Evolutionary conservation across 2,329 filamentous ascomycete genomes (phyloP).

Genomic region (Zelopaecilomyces penicillatus): DNA sequence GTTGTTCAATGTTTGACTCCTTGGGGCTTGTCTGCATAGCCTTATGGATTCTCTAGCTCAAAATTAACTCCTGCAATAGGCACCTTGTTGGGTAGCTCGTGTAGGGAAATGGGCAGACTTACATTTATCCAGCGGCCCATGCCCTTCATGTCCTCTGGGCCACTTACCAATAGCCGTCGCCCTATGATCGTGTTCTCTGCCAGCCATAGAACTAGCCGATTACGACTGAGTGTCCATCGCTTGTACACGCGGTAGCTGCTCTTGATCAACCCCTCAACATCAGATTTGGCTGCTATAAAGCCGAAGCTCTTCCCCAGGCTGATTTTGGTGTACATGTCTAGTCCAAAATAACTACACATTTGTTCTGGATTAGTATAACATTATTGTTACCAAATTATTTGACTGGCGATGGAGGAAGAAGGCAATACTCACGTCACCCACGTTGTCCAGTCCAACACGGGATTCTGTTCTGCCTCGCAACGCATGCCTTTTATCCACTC

Average conservation of each 20-base stretch:
- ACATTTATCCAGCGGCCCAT: neutral
- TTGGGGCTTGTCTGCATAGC: neutral
- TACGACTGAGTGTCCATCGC: neutral
- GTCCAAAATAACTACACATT: neutral
- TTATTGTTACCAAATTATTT: too few relatives aligned
- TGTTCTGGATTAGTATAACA: neutral
- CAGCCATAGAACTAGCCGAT: neutral
- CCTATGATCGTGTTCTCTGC: neutral
- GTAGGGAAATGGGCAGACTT: too few relatives aligned
- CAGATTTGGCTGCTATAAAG: neutral
- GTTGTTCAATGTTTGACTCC: neutral
- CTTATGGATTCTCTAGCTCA: neutral
- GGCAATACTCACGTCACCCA: neutral
- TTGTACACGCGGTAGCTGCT: neutral
- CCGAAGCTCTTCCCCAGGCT: neutral
- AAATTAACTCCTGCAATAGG: too few relatives aligned
- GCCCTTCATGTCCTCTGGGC: neutral
- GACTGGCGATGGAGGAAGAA: neutral
- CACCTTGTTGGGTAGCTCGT: too few relatives aligned
- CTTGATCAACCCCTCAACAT: neutral
- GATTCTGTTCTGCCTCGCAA: neutral
- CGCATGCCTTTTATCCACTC: neutral
- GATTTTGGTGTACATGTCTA: neutral
- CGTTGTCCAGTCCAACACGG: neutral
- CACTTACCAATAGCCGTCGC: neutral